These are phyloP conservation scores for Aureobasidium namibiae DNA, from an alignment of 2,329 filamentous ascomycete species.

Conservation along the genomic window DNA sequence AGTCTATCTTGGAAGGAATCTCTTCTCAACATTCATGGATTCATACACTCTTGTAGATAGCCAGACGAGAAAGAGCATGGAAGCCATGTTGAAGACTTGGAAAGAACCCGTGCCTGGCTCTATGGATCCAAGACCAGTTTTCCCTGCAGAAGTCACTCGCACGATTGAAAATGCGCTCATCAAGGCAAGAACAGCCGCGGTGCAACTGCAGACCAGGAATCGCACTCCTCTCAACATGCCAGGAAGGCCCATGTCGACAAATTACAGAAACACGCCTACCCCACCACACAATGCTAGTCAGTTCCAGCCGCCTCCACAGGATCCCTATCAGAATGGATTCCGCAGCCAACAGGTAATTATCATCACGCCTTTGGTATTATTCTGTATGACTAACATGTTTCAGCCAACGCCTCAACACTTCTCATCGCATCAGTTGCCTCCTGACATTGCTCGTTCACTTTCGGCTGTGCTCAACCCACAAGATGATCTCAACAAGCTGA, in stretches of 20 bases:
- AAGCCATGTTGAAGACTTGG: slow-evolving; percentile 97
- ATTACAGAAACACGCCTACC: slow-evolving; percentile 61
- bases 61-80: slow-evolving; percentile 78
- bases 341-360: slow-evolving; percentile 26
- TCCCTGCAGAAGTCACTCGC: slow-evolving; percentile 74
- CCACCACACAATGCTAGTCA: slow-evolving; percentile 50
- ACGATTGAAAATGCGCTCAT: slow-evolving; percentile 92
- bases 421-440: slow-evolving; percentile 13
- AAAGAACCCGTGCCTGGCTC: slow-evolving; percentile 94
- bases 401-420: slow-evolving; percentile 12
- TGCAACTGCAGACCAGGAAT: slow-evolving; percentile 51
- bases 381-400: not conserved
- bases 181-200: slow-evolving; percentile 60
- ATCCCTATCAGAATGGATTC: slow-evolving; percentile 27
- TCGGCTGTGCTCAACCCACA: slow-evolving; percentile 15
- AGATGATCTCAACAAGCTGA: slow-evolving; percentile 53
- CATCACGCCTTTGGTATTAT: not conserved
- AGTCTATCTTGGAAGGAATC: slow-evolving; percentile 81
- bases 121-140: slow-evolving; percentile 85
- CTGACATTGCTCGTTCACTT: slow-evolving; percentile 13
- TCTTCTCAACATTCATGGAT: slow-evolving; percentile 94
- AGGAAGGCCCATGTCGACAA: slow-evolving; percentile 41
- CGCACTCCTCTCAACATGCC: slow-evolving; percentile 42
- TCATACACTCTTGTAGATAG: slow-evolving; percentile 85
- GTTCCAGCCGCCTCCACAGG: slow-evolving; percentile 28